Evolutionary conservation across 2,329 filamentous ascomycete genomes (phyloP), one percentile per base, ranked within the genome.

Genomic region (Neoarthrinium moseri): DNA sequence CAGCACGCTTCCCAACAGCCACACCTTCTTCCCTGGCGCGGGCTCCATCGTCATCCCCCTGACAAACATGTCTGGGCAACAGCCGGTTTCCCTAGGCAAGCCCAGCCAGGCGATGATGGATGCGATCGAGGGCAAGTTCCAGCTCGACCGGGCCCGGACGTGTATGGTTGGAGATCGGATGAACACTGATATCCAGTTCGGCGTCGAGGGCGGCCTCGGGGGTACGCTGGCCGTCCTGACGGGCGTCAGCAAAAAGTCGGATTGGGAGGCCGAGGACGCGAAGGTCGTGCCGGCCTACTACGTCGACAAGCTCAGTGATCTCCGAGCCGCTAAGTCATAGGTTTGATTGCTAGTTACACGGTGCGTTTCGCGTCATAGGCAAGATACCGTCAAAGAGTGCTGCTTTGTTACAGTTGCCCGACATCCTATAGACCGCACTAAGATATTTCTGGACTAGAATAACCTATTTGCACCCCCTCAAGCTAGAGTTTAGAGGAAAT

Each of bases 81-180:
- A 87, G 58, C 92, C 94, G 1, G 69, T 90, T 24, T 84, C 89
- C 3, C 72, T 97, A 32, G 94, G 94, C 1, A 99, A 99, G 72
- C 94, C 94, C 3, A 96, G 90, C 64, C 91, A 96, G 72, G 92
- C 92, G 4, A 99, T 99, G 94, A 96, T 99, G 92, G 92, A 97
- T 66, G 91, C 94, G 3, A 87, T 99, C 47, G 92, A 97, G 73
- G 92, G 92, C 48, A 96, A 95, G 68, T 96, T 97, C 67, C 78
- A 87, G 55, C 86, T 99, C 44, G 85, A 97, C 65, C 81, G 91
- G 29, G 81, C 77, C 49, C 83, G 83, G 56, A 89, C 94, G 1
- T 97, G 94, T 69, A 99, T 99, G 94, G 81, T 99, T 34, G 94
- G 94, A 6, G 94, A 99, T 66, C 79, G 94, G 23, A 73, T 96